Percentiles rank a stretch among this genome's conserved stretches.
Evolutionary conservation across 139 green algal species (phyloP).

Genomic region (Chlorella sp.): DNA sequence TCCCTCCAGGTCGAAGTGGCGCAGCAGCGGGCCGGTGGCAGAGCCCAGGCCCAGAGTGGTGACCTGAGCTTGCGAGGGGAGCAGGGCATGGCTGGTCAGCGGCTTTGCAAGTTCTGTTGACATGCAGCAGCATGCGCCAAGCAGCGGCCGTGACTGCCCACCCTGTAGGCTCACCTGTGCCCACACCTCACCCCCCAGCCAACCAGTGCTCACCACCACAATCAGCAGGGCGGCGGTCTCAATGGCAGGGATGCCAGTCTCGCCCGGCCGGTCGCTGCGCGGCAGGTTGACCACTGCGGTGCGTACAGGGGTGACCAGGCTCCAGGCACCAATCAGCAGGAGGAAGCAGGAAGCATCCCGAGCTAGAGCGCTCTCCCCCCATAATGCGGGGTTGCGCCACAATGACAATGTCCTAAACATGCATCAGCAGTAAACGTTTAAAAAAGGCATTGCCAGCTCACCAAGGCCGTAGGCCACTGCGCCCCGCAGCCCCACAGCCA

Average conservation of each 20-base stretch:
- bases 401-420: too few relatives aligned
- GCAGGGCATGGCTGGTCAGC: too few relatives aligned
- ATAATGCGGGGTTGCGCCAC: too few relatives aligned
- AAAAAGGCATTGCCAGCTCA: not conserved
- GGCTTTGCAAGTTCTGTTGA: too few relatives aligned
- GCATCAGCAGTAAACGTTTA: not conserved
- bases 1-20: slow-evolving; percentile 50
- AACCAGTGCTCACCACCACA: slow-evolving; percentile 63
- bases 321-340: not conserved
- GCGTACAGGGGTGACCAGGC: not conserved
- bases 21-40: slow-evolving; percentile 50
- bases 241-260: slow-evolving; percentile 65
- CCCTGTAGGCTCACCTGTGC: slow-evolving; percentile 30
- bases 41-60: slow-evolving; percentile 65
- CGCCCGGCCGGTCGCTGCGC: slow-evolving; percentile 38
- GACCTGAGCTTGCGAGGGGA: not conserved
- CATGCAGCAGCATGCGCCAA: not conserved
- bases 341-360: not conserved
- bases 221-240: slow-evolving; percentile 78
- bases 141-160: not conserved
- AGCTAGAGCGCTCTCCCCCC: too few relatives aligned
- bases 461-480: slow-evolving; percentile 72
- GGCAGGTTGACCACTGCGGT: slow-evolving; percentile 67
- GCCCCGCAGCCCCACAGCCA: slow-evolving; percentile 68
- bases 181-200: too few relatives aligned